Evolutionary conservation across 768 basidiomycete species (phyloP), one percentile per base, ranked within the genome.

Genomic region (Rhodocollybia butyracea): DNA sequence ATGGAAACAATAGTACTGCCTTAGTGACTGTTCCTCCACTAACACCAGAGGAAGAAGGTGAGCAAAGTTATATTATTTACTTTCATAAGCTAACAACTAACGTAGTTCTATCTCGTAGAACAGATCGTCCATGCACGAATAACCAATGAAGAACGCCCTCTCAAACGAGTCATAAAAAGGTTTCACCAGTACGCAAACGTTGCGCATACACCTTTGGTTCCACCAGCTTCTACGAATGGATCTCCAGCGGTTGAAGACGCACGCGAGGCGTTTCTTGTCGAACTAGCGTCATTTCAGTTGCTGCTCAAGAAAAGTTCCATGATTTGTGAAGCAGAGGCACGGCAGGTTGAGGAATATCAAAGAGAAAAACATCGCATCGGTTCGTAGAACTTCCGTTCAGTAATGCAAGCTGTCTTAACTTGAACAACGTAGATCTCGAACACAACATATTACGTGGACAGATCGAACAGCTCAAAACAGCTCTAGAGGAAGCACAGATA

Each of bases 301-400:
- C 70, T 82, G 53, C 72, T 94, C 60, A 82, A 86, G 73, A 94
- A 93, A 71, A 88, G 82, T 60, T 74, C 77, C 32, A 88, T 93
- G 83, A 85, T 91, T 42, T 92, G 89, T 63, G 86, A 92, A 64
- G 92, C 91, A 7, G 91, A 94, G 72, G 80, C 82, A 51, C 77
- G 91, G 62, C 90, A 94, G 70, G 91, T 92, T 1, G 85, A 90
- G 62, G 86, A 91, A 66, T 94, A 94, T 64, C 80, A 90, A 61
- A 75, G 79, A 41, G 89, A 91, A 62, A 80, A 81, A 46, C 77
- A 81, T 61, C 71, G 81, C 58, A 89, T 92, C 63, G 89, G 91
- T 89, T 65, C 42, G 82, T 75, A n/a, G 43, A 59, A 42, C 29
- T 8, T 21, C 38, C 6, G 38, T 11, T 42, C n/a, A 29, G 38